Percentiles rank a stretch among this genome's conserved stretches.
Conservation (phyloP, 306 rosid genomes). For the Arachis stenosperma region DNA sequence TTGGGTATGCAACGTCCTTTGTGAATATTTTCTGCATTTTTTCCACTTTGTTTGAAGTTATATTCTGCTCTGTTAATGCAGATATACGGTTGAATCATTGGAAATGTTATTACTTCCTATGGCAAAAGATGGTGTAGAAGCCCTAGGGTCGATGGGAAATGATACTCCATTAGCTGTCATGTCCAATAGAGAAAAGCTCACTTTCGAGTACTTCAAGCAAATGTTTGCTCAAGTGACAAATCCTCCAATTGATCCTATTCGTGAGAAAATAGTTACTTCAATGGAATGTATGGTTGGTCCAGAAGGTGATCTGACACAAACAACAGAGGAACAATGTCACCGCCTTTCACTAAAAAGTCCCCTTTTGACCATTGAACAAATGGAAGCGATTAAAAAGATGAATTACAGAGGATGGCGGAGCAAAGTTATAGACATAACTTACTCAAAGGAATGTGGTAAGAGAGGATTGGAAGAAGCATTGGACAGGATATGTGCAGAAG, state of each 20-base stretch:
- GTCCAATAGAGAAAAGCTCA: constrained; percentile 89
- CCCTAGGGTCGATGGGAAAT: constrained; percentile 99
- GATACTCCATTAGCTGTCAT: constrained; percentile 95
- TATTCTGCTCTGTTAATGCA: constrained; percentile 46
- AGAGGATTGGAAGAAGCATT: constrained; percentile 84
- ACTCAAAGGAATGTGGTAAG: constrained; percentile 74
- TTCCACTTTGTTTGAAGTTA: constrained; percentile 25
- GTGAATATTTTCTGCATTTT: constrained; percentile 28
- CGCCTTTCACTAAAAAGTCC: constrained; percentile 93
- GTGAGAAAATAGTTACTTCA: constrained; percentile 97
- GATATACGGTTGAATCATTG: constrained; percentile 84
- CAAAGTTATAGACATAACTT: constrained; percentile 91
- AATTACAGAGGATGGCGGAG: constrained; percentile 87
- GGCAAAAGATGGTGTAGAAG: constrained; percentile 95
- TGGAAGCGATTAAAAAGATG: constrained; percentile 87
- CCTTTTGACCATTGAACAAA: constrained; percentile 74
- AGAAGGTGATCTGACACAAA: constrained; percentile 95
- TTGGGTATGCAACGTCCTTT: constrained; percentile 64
- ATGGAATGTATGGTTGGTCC: constrained; percentile 99
- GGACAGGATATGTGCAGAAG: constrained; percentile 84
- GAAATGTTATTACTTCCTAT: constrained; percentile 97
- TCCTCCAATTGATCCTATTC: constrained; percentile 97
- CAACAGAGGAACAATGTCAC: constrained; percentile 85
- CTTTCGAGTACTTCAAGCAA: constrained; percentile 96
- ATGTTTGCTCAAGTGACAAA: constrained; percentile 99